Base-by-base conservation (phyloP, 306 rosid genomes). In the Acacia acuminata region DNA sequence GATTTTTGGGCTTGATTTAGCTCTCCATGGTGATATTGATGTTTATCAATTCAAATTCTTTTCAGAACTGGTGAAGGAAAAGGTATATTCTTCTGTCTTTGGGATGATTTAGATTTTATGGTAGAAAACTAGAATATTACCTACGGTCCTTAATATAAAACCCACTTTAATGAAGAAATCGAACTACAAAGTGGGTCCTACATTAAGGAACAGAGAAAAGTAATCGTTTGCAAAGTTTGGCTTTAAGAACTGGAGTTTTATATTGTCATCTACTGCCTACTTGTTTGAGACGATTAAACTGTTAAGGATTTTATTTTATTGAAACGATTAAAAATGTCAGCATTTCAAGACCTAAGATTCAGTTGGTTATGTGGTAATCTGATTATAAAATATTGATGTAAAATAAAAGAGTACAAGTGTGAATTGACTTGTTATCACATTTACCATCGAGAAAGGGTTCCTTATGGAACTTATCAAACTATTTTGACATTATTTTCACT, bases 11-110 rank as follows among this genome's bases (percentile, higher is more conserved):
- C 91, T 96, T 77, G 99, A 96, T 81, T 90, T 91, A 68, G 97
- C 99, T 19, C 99, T 96, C 77, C 98, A 94, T 65, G 88, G 89
- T 76, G 99, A 96, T 87, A 94, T 96, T 89, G 99, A 96, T 89
- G 98, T 91, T 42, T 94, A 94, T 90, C 99, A 96, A 86, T 96
- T 96, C 91, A 94, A 96, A 84, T 96, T 96, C 94, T 96, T 96
- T 82, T 70, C 94, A 58, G 97, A 96, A 70, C 82, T 96, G 82
- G 83, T 87, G 64, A 87, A 76, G 78, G 85, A 94, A 63, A 90
- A 94, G 98, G 99, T 96, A 91, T 82, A 76, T 79, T 76, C 77
- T 68, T 20, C 45, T 84, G 55, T 53, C 64, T 5, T 36, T 53
- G 70, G 76, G 65, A 73, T 17, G 63, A 40, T 45, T 55, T 72